Base-by-base conservation (phyloP, 2,329 filamentous ascomycete species). In the Plenodomus tracheiphilus region DNA sequence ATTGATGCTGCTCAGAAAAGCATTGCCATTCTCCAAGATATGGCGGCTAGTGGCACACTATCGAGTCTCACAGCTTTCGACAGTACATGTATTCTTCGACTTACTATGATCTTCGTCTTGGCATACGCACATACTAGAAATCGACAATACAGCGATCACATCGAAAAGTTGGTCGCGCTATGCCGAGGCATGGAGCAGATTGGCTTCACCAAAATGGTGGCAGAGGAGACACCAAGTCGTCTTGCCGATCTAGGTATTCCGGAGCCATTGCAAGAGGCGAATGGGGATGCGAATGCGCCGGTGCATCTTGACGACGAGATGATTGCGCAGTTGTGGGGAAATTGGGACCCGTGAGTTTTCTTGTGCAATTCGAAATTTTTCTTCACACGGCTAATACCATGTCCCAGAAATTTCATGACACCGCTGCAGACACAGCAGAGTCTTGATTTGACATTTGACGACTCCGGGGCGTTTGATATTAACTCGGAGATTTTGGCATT, bases 41-140 rank as follows among this genome's bases (percentile, higher is more conserved):
- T 72, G 69, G 58, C 56, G 1, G 51, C 35, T 1, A 57, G 62
- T 25, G 47, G 57, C 18, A 63, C 54, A 1, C 54, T 71, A 4
- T 68, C 67, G 11, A 68, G 65, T 37, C 46, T 71, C 1, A 71
- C 66, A 2, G 67, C 68, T 4, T 70, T 69, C 35, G 70, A 72
- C 41, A 70, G 68, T 51, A 71, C 69, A 1, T 68, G 67, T 41
- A 47, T 71, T 8, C 53, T 72, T 5, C 60, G 69, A 5, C 44
- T 68, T 17, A 49, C 68, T 28, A 70, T 71, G 55, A 66, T 72
- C 2, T 72, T 70, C 46, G 66, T 71, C 40, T 58, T 71, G 13
- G 68, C 68, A 7, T 71, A 64, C 39, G 62, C 59, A 6, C 66
- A 68, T 32, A 69, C 65, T 6, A 60, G 62, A 36, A 52, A 53